These are phyloP conservation scores for Lasiosphaeriaceae sp. DNA, from an alignment of 495 filamentous ascomycete species.

Conservation along the genomic window DNA sequence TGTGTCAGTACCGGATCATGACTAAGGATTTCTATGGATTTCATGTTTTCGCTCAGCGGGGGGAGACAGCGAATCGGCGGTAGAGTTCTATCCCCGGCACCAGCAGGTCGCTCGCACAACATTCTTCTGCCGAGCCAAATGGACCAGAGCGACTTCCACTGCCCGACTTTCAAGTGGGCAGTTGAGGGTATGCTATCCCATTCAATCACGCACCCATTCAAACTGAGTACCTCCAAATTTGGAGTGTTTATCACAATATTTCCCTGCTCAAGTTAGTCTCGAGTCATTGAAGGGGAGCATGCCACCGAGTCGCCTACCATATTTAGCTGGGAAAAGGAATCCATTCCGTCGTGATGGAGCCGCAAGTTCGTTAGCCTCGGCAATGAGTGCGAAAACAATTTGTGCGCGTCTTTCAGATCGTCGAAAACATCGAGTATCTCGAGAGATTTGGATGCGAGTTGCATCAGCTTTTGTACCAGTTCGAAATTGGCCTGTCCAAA, in stretches of 20 bases:
- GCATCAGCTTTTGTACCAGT: conserved; percentile 15
- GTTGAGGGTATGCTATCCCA: neutral
- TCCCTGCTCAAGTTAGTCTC: no score
- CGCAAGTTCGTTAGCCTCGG: neutral
- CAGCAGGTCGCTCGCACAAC: no score
- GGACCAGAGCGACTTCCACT: neutral
- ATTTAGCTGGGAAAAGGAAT: no score
- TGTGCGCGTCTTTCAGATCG: neutral
- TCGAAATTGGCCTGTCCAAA: conserved; percentile 5
- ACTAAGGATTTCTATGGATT: conserved; percentile 10
- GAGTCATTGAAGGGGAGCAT: no score
- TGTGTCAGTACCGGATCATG: neutral
- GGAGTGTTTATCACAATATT: no score
- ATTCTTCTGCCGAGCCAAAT: neutral
- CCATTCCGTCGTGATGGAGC: neutral
- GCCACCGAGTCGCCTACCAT: neutral
- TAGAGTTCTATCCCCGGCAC: neutral
- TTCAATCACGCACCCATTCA: no score
- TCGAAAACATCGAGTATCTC: neutral
- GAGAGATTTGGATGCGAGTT: neutral
- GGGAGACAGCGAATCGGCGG: conserved; percentile 5
- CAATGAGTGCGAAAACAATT: neutral
- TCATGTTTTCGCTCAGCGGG: conserved; percentile 5
- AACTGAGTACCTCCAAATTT: no score
- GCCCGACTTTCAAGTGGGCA: no score